Percentiles rank a stretch among this genome's conserved stretches.
Conservation (phyloP, 169 alveolate genomes). For the Eimeria praecox region DNA sequence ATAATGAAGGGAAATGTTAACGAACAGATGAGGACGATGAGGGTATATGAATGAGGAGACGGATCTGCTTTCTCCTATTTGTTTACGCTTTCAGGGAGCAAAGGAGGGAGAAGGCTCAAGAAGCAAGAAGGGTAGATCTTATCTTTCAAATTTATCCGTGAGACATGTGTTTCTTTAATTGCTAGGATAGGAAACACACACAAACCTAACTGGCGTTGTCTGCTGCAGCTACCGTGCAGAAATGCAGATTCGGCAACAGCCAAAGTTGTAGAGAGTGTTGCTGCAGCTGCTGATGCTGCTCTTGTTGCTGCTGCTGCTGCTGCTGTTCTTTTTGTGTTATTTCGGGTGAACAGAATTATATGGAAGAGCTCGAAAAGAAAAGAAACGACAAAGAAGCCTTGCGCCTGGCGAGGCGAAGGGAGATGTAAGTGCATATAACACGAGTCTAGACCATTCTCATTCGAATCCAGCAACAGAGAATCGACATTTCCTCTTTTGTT, state of each 20-base stretch:
- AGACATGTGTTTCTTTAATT: not conserved
- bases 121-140: slow-evolving; percentile 10
- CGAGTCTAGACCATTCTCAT: not conserved
- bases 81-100: not conserved
- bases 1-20: not conserved
- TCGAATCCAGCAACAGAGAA: not conserved
- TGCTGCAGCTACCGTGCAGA: not conserved
- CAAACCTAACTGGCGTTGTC: not conserved
- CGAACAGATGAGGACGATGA: too few relatives aligned
- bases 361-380: slow-evolving; percentile 39
- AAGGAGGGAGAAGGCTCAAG: not conserved
- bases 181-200: not conserved
- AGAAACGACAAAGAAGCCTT: slow-evolving; percentile 31
- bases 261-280: not conserved
- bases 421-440: not conserved
- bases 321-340: not conserved
- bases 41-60: too few relatives aligned
- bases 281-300: not conserved
- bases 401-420: not conserved
- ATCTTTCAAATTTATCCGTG: slow-evolving; percentile 23
- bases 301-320: not conserved
- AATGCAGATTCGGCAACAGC: not conserved
- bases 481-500: not conserved
- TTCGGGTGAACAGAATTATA: slow-evolving; percentile 15
- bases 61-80: too few relatives aligned